Base-by-base conservation (phyloP, 805 yeast genomes). In the Wickerhamomyces hampshirensis region DNA sequence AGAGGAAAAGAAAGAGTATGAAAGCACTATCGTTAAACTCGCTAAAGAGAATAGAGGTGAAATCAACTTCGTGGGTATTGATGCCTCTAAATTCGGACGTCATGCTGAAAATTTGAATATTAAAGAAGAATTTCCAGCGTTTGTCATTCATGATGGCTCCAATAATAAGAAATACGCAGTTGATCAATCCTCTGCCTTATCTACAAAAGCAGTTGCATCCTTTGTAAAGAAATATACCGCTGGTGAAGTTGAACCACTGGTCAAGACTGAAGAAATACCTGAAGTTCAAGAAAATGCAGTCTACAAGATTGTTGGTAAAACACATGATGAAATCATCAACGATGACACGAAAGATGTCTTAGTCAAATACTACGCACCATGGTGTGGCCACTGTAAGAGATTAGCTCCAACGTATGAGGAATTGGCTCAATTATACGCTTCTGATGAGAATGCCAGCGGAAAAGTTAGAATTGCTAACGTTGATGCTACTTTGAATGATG, bases 351-450 rank as follows among this genome's bases (percentile, higher is more conserved):
- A 78, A 66, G 91, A 84, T 58, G 80, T 84, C 26, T 64, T 89
- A 39, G 95, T 91, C 38, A 84, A 86, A 68, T 91, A 89, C 66
- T 89, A 85, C 58, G 97, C 98, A 33, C 94, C 95, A 66, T 89
- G 96, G 96, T 88, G 96, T 70, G 94, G 96, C 31, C 96, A 88
- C 71, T 87, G 96, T 71, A 87, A 86, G 72, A 84, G 75, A 64
- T 72, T 88, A 60, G 91, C 91, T 35, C 96, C 96, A 56, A 71
- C 69, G 40, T 91, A 79, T 70, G 94, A 85, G 59, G 93, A 89
- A 58, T 75, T 93, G 47, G 97, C 91, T 35, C 79, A 68, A 34
- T 52, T 82, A 37, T 84, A 72, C 63, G 68, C 66, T 42, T 60
- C 70, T 34, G 77, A 79, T 55, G 55, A 63, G 16, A 67, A 60